These are phyloP conservation scores for Fraxinus excelsior DNA, from an alignment of 257 asterid species.

Conservation along the genomic window DNA sequence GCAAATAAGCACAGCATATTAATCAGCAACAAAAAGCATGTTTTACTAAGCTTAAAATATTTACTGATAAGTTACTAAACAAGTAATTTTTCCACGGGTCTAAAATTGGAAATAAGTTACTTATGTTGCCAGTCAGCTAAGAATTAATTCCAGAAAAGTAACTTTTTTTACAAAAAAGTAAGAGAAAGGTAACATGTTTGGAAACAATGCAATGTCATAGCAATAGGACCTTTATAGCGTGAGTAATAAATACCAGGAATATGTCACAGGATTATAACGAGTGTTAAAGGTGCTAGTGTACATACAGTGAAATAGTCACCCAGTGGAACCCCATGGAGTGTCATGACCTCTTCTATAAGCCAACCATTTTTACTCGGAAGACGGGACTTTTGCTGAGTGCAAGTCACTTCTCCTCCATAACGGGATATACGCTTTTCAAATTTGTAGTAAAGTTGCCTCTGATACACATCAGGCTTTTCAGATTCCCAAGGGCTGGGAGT, in stretches of 20 bases:
- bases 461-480: constrained; percentile 77
- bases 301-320: constrained; percentile 93
- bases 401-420: constrained; percentile 88
- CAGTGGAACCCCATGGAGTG: constrained; percentile 92
- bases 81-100: not conserved
- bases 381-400: constrained; percentile 89
- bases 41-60: not conserved
- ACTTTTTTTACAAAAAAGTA: too few species aligned
- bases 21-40: not conserved
- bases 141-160: not conserved
- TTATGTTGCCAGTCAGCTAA: not conserved
- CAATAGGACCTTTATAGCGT: not conserved
- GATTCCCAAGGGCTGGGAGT: constrained; percentile 91
- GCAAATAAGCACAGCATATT: constrained; percentile 29
- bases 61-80: not conserved
- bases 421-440: constrained; percentile 79
- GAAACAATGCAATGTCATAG: not conserved
- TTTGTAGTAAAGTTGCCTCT: constrained; percentile 85
- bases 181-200: not conserved
- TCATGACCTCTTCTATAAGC: constrained; percentile 96
- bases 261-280: not conserved
- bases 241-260: not conserved
- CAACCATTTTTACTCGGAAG: constrained; percentile 69
- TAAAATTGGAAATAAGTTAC: not conserved
- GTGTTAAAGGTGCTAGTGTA: not conserved